phyloP scores from a whole-genome alignment of 768 basidiomycete species.

The Phaeotremella fagi region DNA sequence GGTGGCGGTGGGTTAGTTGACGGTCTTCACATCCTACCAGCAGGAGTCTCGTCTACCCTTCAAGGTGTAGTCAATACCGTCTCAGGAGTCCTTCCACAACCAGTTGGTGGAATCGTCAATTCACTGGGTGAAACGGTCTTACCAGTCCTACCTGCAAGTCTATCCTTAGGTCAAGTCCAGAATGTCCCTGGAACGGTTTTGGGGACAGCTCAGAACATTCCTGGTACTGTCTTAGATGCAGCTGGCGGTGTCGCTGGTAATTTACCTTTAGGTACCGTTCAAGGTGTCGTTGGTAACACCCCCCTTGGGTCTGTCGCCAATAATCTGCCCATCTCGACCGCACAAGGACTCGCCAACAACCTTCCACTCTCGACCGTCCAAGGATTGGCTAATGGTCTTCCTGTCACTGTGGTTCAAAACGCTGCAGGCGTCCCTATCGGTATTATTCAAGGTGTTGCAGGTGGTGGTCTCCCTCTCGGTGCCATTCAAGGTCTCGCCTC shows the following conservation, averaged over 20 bases:
- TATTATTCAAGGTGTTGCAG: not conserved
- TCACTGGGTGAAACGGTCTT: not conserved
- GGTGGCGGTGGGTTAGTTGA: not conserved
- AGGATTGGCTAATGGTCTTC: not conserved
- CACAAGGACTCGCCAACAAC: too few relatives aligned
- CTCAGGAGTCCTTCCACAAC: not conserved
- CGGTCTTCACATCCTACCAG: not conserved
- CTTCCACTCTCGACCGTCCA: too few relatives aligned
- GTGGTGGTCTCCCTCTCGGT: not conserved
- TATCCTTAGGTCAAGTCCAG: too few relatives aligned
- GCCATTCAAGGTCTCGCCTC: slow-evolving; percentile 1
- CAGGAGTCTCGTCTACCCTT: slow-evolving; percentile 1
- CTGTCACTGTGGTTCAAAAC: not conserved
- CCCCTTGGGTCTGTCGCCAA: too few relatives aligned
- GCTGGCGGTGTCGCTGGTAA: too few relatives aligned
- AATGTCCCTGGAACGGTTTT: too few relatives aligned
- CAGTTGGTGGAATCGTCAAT: not conserved
- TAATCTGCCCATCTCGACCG: too few relatives aligned
- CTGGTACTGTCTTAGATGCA: too few relatives aligned
- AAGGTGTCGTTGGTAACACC: too few relatives aligned
- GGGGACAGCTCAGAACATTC: too few relatives aligned
- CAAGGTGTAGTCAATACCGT: not conserved
- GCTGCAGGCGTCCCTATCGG: not conserved
- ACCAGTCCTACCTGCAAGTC: slow-evolving; percentile 1
- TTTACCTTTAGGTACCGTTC: too few relatives aligned